Percentiles rank a stretch among this genome's conserved stretches.
phyloP scores from a whole-genome alignment of 2,329 filamentous ascomycete genomes.

The Bipolaris sorokiniana region DNA sequence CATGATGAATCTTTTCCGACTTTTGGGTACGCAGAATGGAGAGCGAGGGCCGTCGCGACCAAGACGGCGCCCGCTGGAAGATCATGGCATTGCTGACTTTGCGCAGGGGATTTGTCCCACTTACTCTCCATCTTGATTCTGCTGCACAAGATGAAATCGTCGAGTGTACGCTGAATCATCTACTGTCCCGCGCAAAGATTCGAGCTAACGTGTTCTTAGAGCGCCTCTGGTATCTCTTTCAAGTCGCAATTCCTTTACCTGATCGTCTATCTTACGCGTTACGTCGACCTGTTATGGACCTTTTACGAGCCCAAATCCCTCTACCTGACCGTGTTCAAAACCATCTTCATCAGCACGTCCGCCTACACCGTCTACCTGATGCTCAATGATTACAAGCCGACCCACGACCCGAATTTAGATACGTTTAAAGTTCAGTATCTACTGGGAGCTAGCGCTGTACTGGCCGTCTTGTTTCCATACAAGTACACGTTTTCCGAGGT shows the following conservation, averaged over 20 bases:
- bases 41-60: constrained; percentile 1
- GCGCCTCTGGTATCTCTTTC: constrained; percentile 96
- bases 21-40: constrained; percentile 61
- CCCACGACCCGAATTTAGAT: constrained; percentile 94
- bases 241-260: constrained; percentile 97
- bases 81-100: constrained; percentile 34
- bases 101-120: constrained; percentile 89
- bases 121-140: constrained; percentile 92
- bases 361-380: constrained; percentile 97
- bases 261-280: constrained; percentile 90
- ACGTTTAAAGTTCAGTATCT: constrained; percentile 98
- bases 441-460: constrained; percentile 76
- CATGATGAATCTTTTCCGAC: constrained; percentile 73
- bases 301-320: constrained; percentile 70
- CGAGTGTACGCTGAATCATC: constrained; percentile 70
- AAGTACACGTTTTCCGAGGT: constrained; percentile 77
- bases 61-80: background rate
- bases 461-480: constrained; percentile 85
- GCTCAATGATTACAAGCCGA: constrained; percentile 96
- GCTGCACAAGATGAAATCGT: constrained; percentile 89
- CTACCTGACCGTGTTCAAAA: constrained; percentile 96
- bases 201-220: constrained; percentile 61
- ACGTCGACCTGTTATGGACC: constrained; percentile 87
- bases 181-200: constrained; percentile 7
- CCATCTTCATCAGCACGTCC: constrained; percentile 89